phyloP scores from a whole-genome alignment of 129 eudicot genomes.

The Artemisia argyi region DNA sequence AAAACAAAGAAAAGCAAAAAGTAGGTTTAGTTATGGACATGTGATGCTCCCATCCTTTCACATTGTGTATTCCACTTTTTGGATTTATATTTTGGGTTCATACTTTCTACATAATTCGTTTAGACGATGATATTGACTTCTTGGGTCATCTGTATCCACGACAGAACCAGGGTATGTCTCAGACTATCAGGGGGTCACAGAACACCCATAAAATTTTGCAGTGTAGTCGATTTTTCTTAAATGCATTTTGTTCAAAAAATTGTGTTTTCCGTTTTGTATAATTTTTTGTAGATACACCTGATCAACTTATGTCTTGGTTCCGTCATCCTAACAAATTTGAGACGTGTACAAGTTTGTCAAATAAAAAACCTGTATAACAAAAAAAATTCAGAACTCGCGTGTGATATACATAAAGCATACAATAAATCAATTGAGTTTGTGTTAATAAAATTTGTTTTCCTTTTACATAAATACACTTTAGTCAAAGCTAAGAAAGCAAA shows the following conservation, averaged over 20 bases:
- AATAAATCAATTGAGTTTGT: not conserved
- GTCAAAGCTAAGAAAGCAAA: slow-evolving; percentile 16
- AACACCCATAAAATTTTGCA: too few relatives aligned
- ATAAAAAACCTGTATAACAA: too few relatives aligned
- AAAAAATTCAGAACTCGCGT: too few relatives aligned
- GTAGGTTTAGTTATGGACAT: slow-evolving; percentile 9
- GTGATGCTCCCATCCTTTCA: slow-evolving; percentile 21
- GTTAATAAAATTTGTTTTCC: not conserved
- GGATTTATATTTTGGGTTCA: not conserved
- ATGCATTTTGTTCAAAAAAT: too few relatives aligned
- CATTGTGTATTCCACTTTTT: not conserved
- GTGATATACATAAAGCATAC: not conserved
- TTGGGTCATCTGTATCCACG: not conserved
- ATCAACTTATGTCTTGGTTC: too few relatives aligned
- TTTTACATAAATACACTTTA: slow-evolving; percentile 4
- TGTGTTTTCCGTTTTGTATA: too few relatives aligned
- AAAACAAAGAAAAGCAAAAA: not conserved
- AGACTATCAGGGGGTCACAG: too few relatives aligned
- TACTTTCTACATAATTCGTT: not conserved
- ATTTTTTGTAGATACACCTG: too few relatives aligned
- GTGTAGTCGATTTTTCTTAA: too few relatives aligned
- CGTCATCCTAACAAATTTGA: too few relatives aligned
- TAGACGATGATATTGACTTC: not conserved
- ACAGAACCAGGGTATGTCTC: too few relatives aligned
- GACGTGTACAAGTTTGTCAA: too few relatives aligned